These are phyloP conservation scores for Teratosphaeria destructans DNA, from an alignment of 2,329 filamentous ascomycete genomes.

Conservation along the genomic window DNA sequence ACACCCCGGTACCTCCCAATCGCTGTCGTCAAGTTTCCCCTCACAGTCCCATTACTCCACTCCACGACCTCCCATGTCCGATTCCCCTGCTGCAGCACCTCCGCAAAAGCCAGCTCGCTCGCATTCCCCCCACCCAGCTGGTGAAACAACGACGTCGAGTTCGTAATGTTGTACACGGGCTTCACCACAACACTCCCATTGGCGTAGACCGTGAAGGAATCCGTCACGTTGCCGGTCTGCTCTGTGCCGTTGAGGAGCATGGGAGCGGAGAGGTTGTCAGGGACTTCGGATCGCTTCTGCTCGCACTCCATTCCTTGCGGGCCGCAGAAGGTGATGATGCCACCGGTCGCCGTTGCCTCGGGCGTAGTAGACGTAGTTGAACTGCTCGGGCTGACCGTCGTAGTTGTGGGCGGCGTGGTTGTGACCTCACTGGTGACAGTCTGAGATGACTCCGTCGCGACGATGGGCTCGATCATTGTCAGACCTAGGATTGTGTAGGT, in stretches of 20 bases:
- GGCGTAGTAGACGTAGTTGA: neutral
- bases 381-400: neutral
- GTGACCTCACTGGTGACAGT: neutral
- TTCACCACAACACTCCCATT: neutral
- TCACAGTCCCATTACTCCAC: neutral
- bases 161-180: neutral
- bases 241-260: neutral
- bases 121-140: neutral
- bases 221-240: neutral
- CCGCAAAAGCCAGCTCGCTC: neutral
- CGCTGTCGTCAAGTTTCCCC: neutral
- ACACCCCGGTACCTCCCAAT: no score
- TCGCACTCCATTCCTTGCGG: neutral
- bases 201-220: neutral
- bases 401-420: neutral
- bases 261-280: neutral
- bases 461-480: neutral
- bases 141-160: neutral
- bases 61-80: neutral
- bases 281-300: neutral
- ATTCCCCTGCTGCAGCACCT: neutral
- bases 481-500: neutral
- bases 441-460: neutral
- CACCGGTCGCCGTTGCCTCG: neutral
- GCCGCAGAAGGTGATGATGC: neutral